Evolutionary conservation across 345 rosid genomes (phyloP).

Genomic region (Salix arbutifolia): DNA sequence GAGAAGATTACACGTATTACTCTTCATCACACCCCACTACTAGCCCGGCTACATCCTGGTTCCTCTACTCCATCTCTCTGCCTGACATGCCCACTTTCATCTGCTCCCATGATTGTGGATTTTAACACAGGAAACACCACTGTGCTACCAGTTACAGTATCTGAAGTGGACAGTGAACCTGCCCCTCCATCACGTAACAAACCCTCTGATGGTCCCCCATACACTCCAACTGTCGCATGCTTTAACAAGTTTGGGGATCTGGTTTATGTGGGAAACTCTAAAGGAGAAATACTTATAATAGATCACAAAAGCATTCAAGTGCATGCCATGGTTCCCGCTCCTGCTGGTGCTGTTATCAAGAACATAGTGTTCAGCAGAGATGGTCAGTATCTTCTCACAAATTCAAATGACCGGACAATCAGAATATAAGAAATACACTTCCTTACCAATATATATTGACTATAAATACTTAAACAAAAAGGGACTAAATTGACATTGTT

Average conservation of each 20-base stretch:
- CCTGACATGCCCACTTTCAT: conserved; percentile 85
- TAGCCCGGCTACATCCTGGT: conserved; percentile 85
- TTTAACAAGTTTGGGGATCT: conserved; percentile 92
- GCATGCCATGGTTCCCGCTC: conserved; percentile 61
- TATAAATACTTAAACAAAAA: too few species aligned
- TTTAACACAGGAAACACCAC: conserved; percentile 56
- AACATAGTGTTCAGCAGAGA: conserved; percentile 85
- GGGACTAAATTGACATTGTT: too few species aligned
- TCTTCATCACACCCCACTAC: conserved; percentile 75
- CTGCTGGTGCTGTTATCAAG: conserved; percentile 71
- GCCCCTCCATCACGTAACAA: conserved; percentile 66
- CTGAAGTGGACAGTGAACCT: conserved; percentile 48
- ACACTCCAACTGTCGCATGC: conserved; percentile 88
- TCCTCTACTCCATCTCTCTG: conserved; percentile 76
- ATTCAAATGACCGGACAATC: conserved; percentile 84
- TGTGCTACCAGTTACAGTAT: conserved; percentile 57
- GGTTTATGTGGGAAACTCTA: conserved; percentile 87
- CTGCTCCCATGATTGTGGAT: conserved; percentile 91
- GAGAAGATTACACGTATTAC: conserved; percentile 55
- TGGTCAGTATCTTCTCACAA: conserved; percentile 88
- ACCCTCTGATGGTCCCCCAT: conserved; percentile 57
- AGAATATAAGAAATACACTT: conserved; percentile 82
- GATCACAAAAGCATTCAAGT: conserved; percentile 63
- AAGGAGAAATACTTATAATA: conserved; percentile 86
- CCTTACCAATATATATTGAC: too few species aligned